Percentiles rank a stretch among this genome's conserved stretches.
These are phyloP conservation scores for Neonectria sp. DNA, from an alignment of 2,329 filamentous ascomycete genomes.

Conservation along the genomic window DNA sequence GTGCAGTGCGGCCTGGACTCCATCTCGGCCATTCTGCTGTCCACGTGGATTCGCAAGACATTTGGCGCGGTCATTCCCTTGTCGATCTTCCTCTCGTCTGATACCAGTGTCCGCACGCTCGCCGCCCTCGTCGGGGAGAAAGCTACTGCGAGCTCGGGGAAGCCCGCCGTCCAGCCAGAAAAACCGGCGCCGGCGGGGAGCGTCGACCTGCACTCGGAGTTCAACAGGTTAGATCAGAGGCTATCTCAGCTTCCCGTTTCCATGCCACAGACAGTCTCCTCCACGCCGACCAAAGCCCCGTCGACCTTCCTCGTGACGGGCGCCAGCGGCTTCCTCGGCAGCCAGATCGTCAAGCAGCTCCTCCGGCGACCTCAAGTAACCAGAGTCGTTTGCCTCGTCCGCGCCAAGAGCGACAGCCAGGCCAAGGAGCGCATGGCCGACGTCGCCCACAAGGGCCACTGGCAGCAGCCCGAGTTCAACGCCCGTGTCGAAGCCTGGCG, in stretches of 20 bases:
- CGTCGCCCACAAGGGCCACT: slow-evolving; percentile 20
- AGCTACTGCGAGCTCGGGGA: background rate
- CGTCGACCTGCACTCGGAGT: slow-evolving; percentile 8
- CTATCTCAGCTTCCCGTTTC: slow-evolving; percentile 7
- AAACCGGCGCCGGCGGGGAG: background rate
- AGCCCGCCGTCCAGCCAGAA: background rate
- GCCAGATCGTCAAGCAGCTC: slow-evolving; percentile 17
- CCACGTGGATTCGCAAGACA: slow-evolving; percentile 23
- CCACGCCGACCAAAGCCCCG: background rate
- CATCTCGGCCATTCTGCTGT: slow-evolving; percentile 20
- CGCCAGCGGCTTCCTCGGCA: slow-evolving; percentile 12
- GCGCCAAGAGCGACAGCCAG: slow-evolving; percentile 15
- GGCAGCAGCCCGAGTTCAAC: slow-evolving; percentile 18
- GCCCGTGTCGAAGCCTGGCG: slow-evolving; percentile 25
- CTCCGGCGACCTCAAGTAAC: slow-evolving; percentile 1
- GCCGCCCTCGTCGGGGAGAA: slow-evolving; percentile 2
- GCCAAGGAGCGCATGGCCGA: slow-evolving; percentile 21
- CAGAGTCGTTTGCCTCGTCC: slow-evolving; percentile 11
- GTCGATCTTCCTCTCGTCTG: slow-evolving; percentile 2
- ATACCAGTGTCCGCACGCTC: slow-evolving; percentile 10
- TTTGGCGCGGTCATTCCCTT: slow-evolving; percentile 10
- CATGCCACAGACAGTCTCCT: background rate
- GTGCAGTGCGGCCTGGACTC: slow-evolving; percentile 26
- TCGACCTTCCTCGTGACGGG: slow-evolving; percentile 14
- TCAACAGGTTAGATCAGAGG: slow-evolving; percentile 4